Percentiles rank a stretch among this genome's conserved stretches.
Conservation (phyloP, 257 asterid species). For the Nicotiana noctiflora region DNA sequence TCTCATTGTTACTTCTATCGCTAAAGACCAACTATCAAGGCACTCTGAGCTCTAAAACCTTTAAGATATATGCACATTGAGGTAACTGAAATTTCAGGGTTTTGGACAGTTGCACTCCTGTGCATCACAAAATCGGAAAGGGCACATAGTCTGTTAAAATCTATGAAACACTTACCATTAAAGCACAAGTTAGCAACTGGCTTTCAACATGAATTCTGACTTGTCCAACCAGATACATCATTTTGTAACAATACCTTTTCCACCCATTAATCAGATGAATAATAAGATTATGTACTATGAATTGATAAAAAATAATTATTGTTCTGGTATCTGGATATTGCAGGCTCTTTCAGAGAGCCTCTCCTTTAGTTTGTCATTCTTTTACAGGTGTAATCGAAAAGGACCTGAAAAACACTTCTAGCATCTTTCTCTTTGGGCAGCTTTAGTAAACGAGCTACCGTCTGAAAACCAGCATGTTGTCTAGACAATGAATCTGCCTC, state of each 20-base stretch:
- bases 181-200: neutral
- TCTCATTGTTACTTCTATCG: no score
- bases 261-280: neutral
- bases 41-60: no score
- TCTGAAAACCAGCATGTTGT: conserved; percentile 63
- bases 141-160: neutral
- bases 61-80: no score
- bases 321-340: neutral
- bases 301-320: neutral
- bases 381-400: conserved; percentile 73
- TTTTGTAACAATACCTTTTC: neutral
- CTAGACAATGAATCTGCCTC: conserved; percentile 47
- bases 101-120: no score
- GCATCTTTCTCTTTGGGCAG: conserved; percentile 55
- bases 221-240: neutral
- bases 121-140: neutral
- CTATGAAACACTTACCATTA: neutral
- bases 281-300: neutral
- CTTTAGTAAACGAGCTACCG: conserved; percentile 76
- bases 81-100: no score
- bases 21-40: no score
- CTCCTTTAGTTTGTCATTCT: conserved; percentile 33
- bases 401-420: conserved; percentile 59
- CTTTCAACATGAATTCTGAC: neutral
- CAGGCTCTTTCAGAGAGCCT: neutral